A percentile compares a stretch with the other conserved stretches of the same genome.
These are phyloP conservation scores for Digitaria exilis DNA, from an alignment of 202 grass and related monocot species.

Conservation along the genomic window DNA sequence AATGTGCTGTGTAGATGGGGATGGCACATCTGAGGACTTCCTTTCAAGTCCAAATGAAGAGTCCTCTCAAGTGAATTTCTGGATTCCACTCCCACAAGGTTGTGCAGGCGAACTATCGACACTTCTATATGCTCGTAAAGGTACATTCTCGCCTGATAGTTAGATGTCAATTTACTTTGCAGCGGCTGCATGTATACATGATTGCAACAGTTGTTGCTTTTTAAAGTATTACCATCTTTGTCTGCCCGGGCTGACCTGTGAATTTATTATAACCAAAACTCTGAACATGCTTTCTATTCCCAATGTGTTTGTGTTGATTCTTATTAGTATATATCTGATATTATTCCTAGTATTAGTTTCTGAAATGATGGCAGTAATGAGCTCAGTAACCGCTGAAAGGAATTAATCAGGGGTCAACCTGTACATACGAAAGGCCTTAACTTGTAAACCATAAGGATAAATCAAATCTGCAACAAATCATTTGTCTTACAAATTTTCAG, in stretches of 20 bases:
- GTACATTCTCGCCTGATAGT: not conserved
- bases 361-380: not conserved
- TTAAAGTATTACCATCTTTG: not conserved
- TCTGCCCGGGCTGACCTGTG: not conserved
- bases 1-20: conserved; percentile 15
- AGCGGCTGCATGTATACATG: conserved; percentile 17
- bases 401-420: not conserved
- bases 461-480: not conserved
- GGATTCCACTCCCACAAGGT: not conserved
- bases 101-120: not conserved
- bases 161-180: not conserved
- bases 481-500: not conserved
- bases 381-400: too few species aligned
- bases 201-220: not conserved
- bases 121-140: not conserved
- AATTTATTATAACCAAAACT: conserved; percentile 9
- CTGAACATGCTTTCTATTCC: not conserved
- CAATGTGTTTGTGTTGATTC: not conserved
- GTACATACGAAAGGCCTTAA: not conserved
- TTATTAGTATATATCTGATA: not conserved
- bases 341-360: not conserved
- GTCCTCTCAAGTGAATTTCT: not conserved
- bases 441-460: not conserved
- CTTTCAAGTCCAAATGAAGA: not conserved
- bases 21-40: conserved; percentile 3